Conservation (phyloP, 2,329 filamentous ascomycete species). For the Blumeriella jaapii region DNA sequence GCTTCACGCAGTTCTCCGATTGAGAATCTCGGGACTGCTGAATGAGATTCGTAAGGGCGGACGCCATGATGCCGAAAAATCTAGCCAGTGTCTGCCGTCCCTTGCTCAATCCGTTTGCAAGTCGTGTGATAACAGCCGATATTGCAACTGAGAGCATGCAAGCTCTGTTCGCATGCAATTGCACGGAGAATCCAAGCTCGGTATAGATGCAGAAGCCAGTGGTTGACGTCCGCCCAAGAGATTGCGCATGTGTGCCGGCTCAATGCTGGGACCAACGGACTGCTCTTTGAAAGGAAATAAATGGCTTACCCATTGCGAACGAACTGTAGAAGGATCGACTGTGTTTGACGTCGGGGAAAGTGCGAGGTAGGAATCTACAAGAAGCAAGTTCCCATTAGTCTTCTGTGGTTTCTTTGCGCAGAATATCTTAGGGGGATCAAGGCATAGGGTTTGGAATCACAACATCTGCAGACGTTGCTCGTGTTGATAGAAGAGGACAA, state of each 20-base stretch:
- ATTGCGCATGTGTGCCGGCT: not conserved
- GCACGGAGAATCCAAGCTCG: constrained; percentile 5
- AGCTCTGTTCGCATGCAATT: constrained; percentile 7
- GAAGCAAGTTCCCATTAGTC: constrained; percentile 16
- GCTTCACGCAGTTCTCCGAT: constrained; percentile 11
- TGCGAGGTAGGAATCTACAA: constrained; percentile 14
- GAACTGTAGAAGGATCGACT: constrained; percentile 23
- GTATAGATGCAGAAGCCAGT: constrained; percentile 4
- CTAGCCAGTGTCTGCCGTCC: constrained; percentile 1
- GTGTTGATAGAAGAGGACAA: constrained; percentile 16
- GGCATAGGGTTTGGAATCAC: not conserved
- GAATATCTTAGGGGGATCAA: constrained; percentile 1
- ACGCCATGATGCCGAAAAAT: constrained; percentile 13
- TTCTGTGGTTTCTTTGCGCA: constrained; percentile 8
- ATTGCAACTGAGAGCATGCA: constrained; percentile 14
- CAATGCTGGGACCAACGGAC: too few species aligned
- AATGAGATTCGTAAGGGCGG: constrained; percentile 14
- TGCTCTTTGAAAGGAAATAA: constrained; percentile 15
- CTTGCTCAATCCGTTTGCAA: constrained; percentile 9
- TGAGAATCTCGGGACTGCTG: constrained; percentile 14
- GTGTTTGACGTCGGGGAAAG: constrained; percentile 21
- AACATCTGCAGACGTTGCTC: constrained; percentile 2
- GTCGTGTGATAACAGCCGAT: constrained; percentile 3
- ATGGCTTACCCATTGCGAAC: constrained; percentile 28
- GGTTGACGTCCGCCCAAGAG: not conserved